Percentiles rank a stretch among this genome's conserved stretches.
Conservation (phyloP, 1,284 basidiomycete genomes). For the Tilletia walkeri region DNA sequence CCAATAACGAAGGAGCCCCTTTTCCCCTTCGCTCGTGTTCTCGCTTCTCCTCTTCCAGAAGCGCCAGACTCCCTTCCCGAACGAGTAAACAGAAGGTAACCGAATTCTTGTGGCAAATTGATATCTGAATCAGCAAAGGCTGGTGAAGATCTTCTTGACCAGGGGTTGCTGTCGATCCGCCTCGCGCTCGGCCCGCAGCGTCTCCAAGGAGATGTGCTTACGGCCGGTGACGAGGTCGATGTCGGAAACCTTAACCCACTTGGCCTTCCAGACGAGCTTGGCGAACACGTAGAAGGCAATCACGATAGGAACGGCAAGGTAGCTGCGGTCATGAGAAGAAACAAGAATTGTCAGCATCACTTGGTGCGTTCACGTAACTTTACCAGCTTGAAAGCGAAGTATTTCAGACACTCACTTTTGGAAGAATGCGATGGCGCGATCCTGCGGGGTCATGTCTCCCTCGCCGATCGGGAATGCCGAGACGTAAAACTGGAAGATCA, state of each 20-base stretch:
- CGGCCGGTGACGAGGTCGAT: constrained; percentile 54
- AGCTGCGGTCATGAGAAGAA: constrained; percentile 29
- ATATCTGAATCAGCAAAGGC: neutral
- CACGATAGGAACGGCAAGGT: constrained; percentile 55
- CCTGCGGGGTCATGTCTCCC: constrained; percentile 31
- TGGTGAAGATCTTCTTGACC: constrained; percentile 18
- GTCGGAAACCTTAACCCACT: constrained; percentile 36
- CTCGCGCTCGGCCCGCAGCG: constrained; percentile 48
- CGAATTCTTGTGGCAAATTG: neutral
- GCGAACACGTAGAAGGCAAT: constrained; percentile 25
- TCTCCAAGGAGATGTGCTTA: constrained; percentile 38
- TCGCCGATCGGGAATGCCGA: constrained; percentile 49
- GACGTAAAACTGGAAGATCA: constrained; percentile 49
- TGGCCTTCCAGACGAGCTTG: constrained; percentile 1
- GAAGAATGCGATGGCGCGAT: constrained; percentile 60
- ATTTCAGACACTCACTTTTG: constrained; percentile 26
- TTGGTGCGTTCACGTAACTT: neutral
- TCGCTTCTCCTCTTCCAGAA: too few relatives aligned
- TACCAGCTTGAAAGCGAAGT: neutral
- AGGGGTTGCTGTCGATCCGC: constrained; percentile 35
- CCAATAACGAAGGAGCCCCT: too few relatives aligned
- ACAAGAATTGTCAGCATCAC: neutral
- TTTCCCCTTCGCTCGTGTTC: too few relatives aligned
- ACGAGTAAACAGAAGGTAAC: too few relatives aligned
- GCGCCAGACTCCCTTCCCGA: too few relatives aligned